Percentiles rank a stretch among this genome's conserved stretches.
phyloP scores from a whole-genome alignment of 208 protist genomes.

The Leishmania tropica region DNA sequence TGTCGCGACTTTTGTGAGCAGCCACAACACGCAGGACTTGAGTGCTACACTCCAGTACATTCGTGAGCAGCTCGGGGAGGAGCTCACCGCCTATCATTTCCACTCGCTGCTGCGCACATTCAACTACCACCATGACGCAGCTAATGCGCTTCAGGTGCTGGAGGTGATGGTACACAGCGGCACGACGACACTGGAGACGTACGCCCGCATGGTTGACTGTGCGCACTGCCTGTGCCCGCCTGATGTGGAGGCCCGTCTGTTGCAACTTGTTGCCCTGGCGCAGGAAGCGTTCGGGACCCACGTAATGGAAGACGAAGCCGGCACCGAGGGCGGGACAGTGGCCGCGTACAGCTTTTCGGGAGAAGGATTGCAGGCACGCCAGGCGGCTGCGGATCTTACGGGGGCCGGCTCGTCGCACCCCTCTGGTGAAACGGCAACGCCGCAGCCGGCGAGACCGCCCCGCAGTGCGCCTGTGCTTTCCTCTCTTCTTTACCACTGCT shows the following conservation, averaged over 20 bases:
- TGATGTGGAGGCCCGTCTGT: constrained; percentile 54
- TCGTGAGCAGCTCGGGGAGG: constrained; percentile 65
- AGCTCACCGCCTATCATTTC: constrained; percentile 70
- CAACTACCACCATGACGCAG: constrained; percentile 66
- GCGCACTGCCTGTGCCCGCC: constrained; percentile 63
- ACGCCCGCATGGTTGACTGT: constrained; percentile 71
- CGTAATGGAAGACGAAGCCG: constrained; percentile 30
- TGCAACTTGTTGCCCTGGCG: constrained; percentile 46
- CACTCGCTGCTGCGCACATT: constrained; percentile 83
- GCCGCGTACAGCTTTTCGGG: constrained; percentile 36
- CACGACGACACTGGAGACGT: constrained; percentile 64
- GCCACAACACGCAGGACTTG: constrained; percentile 72
- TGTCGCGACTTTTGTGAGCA: constrained; percentile 61
- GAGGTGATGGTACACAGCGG: constrained; percentile 67
- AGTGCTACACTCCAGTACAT: constrained; percentile 76
- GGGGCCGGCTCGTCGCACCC: background rate
- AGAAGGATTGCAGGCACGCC: constrained; percentile 16
- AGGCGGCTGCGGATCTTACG: background rate
- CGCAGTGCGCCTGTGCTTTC: constrained; percentile 60
- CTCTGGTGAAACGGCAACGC: background rate
- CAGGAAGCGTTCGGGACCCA: constrained; percentile 60
- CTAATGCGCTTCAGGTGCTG: constrained; percentile 78
- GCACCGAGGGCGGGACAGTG: constrained; percentile 47
- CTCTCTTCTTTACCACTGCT: constrained; percentile 79
- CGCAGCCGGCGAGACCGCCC: background rate